Base-by-base conservation (phyloP, 768 basidiomycete genomes). In the Russula compacta region DNA sequence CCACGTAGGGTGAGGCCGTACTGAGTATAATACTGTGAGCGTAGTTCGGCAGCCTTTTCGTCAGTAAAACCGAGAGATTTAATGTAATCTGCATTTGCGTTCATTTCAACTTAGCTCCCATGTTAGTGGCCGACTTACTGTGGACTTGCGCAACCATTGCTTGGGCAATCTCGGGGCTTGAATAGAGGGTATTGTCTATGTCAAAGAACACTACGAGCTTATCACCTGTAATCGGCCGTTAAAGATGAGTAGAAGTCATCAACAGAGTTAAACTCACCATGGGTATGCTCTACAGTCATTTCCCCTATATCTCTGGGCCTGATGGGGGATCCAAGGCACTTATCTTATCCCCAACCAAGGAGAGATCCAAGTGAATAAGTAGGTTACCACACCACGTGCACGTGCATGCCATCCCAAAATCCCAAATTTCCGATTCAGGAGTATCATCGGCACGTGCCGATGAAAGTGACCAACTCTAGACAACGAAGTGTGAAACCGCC, bases 171-270 rank as follows among this genome's bases (percentile, higher is more conserved):
- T 79, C 83, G 19, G 83, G 77, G 66, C 80, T 85, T 0, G 87
- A 88, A 71, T 93, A 94, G 15, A 94, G 78, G 3, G 90, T 92
- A 67, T 94, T 92, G 72, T 93, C 92, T 60, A 93, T 89, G 69
- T 92, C 91, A 62, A 93, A 83, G 81, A 85, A 92, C 53, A 90
- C 77, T 52, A 91, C 73, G 63, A 72, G 72, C 14, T 84, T 81
- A 42, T 81, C 78, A 76, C 89, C 87, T 71, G 63, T 60, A 40
- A 29, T 11, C 12, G 14, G 67, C 47, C 65, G 40, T 32, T 38
- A 54, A 32, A 11, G 32, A 2, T 21, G 35, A 15, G 33, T 14
- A 36, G 46, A 38, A 8, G 19, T 1, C 17, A 21, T 19, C 21
- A 36, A n/a, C 7, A 39, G 7, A 10, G 24, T 19, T 21, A n/a